Conservation (phyloP, 495 filamentous ascomycete genomes). For the Gamarada debralockiae region DNA sequence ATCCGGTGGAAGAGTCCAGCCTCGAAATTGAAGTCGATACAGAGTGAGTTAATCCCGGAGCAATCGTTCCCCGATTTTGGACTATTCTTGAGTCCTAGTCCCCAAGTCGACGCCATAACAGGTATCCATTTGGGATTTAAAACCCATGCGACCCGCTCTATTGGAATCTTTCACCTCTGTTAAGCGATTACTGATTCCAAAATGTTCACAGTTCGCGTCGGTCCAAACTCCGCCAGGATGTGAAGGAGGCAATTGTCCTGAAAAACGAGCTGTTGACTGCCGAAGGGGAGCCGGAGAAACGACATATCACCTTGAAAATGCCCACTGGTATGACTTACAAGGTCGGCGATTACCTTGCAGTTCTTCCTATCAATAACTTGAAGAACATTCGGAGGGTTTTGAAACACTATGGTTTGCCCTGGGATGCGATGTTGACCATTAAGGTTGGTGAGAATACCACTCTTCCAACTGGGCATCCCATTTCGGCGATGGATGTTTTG, state of each 20-base stretch:
- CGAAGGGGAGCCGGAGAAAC: conserved; percentile 52
- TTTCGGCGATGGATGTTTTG: conserved; percentile 59
- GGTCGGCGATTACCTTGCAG: conserved; percentile 72
- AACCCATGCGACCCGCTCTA: not conserved
- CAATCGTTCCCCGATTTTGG: conserved; percentile 44
- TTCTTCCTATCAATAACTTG: conserved; percentile 65
- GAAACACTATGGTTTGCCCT: conserved; percentile 51
- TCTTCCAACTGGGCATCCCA: conserved; percentile 53
- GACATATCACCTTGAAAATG: conserved; percentile 61
- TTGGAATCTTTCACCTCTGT: not conserved
- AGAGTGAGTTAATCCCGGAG: not conserved
- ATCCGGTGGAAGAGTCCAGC: conserved; percentile 23
- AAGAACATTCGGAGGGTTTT: conserved; percentile 52
- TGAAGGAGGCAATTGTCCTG: conserved; percentile 17
- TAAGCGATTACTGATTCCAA: not conserved
- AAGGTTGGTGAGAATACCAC: conserved; percentile 41
- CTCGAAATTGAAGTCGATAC: conserved; percentile 47
- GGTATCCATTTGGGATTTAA: no score
- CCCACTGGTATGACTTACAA: conserved; percentile 63
- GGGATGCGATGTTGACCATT: conserved; percentile 53
- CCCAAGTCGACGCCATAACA: no score
- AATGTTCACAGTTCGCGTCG: not conserved
- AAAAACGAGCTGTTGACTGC: conserved; percentile 51
- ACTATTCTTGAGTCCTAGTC: no score
- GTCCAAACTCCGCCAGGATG: not conserved